Evolutionary conservation across 2,329 filamentous ascomycete genomes (phyloP), one percentile per base, ranked within the genome.

Genomic region (Hirsutella thompsonii): DNA sequence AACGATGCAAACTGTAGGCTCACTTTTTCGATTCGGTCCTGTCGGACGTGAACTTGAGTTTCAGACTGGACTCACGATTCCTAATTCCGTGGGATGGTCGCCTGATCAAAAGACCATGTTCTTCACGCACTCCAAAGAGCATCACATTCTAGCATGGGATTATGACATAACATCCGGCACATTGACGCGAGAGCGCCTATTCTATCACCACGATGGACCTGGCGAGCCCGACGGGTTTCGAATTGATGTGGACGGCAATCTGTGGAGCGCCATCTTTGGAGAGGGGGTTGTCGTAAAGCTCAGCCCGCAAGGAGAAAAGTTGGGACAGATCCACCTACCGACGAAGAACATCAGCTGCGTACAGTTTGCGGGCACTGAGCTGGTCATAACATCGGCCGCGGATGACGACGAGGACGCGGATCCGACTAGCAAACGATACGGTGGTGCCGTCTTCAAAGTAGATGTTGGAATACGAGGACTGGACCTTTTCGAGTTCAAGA

Each of bases 181-280:
- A n/a, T 68, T 86, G 40, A 73, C 71, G 43, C 81, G 83, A 59
- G 73, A 77, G 53, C 76, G 83, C 42, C 66, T 81, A 30, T 87
- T 88, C 62, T 90, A 88, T 64, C 66, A 72, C 42, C 77, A 88
- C 55, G 69, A 74, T 4, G 74, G 74, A 1, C 59, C 71, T 20
- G 80, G 81, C 37, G 75, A 77, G 46, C 87, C 87, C 1, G 89
- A 95, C 60, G 89, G 89, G 2, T 89, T 90, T 62, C 80, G 81
- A 46, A 74, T 93, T 53, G 89, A 95, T 55, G 74, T 72, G 35
- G 77, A 93, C 41, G 88, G 87, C n/a, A 81, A 83, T 63, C 70
- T 94, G 53, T 95, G 90, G 89, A 80, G 83, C 46, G 84, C 86
- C 8, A 69, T 92, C n/a, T 92, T 86, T 55, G 87, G 87, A 41